A percentile compares a stretch with the other conserved stretches of the same genome.
phyloP scores from a whole-genome alignment of 306 rosid species.

The Erythrophleum fordii region DNA sequence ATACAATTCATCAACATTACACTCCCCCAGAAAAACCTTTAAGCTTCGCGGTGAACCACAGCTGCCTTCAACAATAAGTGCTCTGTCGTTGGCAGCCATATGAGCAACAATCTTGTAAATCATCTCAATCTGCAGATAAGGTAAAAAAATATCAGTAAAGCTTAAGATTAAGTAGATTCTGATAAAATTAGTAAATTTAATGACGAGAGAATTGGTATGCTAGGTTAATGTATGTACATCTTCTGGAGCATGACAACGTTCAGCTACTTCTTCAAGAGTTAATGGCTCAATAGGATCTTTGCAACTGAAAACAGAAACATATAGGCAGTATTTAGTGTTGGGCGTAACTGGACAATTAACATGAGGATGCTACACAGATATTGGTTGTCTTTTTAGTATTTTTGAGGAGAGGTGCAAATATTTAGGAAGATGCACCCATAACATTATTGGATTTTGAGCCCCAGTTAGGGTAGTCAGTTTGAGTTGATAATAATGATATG shows the following conservation, averaged over 20 bases:
- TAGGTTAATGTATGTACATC: constrained; percentile 52
- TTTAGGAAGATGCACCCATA: background rate
- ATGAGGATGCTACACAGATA: constrained; percentile 5
- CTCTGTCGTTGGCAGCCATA: constrained; percentile 94
- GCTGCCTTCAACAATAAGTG: constrained; percentile 83
- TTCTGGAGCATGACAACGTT: constrained; percentile 70
- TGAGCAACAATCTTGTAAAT: constrained; percentile 85
- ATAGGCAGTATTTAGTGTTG: constrained; percentile 1
- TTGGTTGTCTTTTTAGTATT: background rate
- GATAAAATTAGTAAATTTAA: background rate
- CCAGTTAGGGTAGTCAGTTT: background rate
- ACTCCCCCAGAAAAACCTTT: constrained; percentile 81
- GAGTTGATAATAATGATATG: background rate
- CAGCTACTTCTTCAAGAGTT: constrained; percentile 47
- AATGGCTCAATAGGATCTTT: constrained; percentile 52
- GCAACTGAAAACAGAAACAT: constrained; percentile 51
- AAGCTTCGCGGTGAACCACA: constrained; percentile 93
- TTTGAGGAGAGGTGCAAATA: constrained; percentile 12
- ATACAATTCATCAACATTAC: constrained; percentile 68
- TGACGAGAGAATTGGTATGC: background rate
- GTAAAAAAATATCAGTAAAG: constrained; percentile 24
- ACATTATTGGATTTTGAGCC: background rate
- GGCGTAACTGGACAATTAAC: background rate
- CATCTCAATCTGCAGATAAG: constrained; percentile 73
- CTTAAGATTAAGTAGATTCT: background rate